Base-by-base conservation (phyloP, 169 alveolate species). In the Plasmodium knowlesi region DNA sequence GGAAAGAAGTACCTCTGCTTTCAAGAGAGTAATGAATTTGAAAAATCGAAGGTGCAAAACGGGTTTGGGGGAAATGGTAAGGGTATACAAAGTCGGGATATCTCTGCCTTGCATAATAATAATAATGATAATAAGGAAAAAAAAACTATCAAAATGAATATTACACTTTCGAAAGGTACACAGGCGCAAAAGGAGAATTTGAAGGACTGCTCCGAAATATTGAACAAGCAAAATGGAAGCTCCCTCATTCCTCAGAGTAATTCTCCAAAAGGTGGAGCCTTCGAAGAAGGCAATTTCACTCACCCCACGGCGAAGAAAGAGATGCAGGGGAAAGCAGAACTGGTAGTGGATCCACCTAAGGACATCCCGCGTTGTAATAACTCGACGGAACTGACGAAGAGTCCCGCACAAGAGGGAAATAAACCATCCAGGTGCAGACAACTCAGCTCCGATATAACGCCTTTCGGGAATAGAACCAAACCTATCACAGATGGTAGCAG, bases 1-100 rank as follows among this genome's bases (percentile, higher is more conserved):
- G 93, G 80, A 43, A 84, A 73, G 25, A 84, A 84, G 61, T 73
- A 43, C 37, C 84, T 73, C 61, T 73, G 93, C 12, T 73, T 72
- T 84, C 78, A n/a, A 39, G 41, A 73, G 19, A 50, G 10, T 41
- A 39, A 46, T 10, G 54, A 84, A 73, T 72, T 46, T 46, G 39
- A 74, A 84, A 43, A 19, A 30, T 72, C 76, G 30, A 5, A 6
- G 41, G 50, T 30, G 61, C 53, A 73, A 30, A 19, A 73, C 14
- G 32, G 39, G 22, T 46, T 73, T 12, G 54, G 57, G 73, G 30
- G 0, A 5, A 61, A 61, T 22, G 73, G n/a, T 19, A 83, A 12
- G 57, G 53, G 50, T 16, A n/a, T 39, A 9, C 30, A 61, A 41
- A 34, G 39, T 19, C 25, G 43, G n/a, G 67, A 25, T 4, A 19